Evolutionary conservation across 2,329 filamentous ascomycete species (phyloP).

Genomic region (Emergomyces pasteurianus): DNA sequence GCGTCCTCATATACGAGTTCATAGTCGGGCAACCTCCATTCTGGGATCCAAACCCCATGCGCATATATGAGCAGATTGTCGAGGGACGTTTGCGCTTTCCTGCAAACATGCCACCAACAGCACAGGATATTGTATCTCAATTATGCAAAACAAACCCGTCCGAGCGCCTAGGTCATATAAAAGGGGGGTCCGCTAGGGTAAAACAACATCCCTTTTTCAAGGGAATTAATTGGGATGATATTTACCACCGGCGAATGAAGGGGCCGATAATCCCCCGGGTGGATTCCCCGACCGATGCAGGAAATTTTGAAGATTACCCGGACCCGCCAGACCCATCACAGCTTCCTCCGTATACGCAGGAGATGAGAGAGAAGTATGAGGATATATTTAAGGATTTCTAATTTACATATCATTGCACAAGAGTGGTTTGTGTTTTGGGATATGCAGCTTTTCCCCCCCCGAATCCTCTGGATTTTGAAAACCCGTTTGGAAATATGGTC

Average conservation of each 20-base stretch:
- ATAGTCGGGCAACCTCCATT: constrained; percentile 56
- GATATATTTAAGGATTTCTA: constrained; percentile 50
- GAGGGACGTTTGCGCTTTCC: constrained; percentile 52
- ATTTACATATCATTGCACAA: neutral
- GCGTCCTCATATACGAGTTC: constrained; percentile 56
- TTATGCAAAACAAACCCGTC: constrained; percentile 53
- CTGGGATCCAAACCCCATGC: constrained; percentile 59
- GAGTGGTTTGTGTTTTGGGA: neutral
- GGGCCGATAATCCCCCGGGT: constrained; percentile 53
- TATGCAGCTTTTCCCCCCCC: neutral
- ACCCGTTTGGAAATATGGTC: neutral
- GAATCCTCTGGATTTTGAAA: neutral
- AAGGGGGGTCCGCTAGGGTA: constrained; percentile 46
- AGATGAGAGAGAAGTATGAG: constrained; percentile 50
- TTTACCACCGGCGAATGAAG: constrained; percentile 47
- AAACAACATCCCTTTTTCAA: constrained; percentile 52
- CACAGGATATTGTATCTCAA: constrained; percentile 48
- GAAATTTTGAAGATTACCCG: constrained; percentile 56
- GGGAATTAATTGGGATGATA: constrained; percentile 49
- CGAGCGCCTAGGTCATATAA: constrained; percentile 51
- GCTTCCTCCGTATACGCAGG: constrained; percentile 45
- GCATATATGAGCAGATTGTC: constrained; percentile 57
- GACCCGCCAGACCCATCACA: constrained; percentile 39
- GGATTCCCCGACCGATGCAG: constrained; percentile 46
- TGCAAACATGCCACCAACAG: constrained; percentile 44